These are phyloP conservation scores for Trichoderma brevicompactum DNA, from an alignment of 2,329 filamentous ascomycete genomes.

Conservation along the genomic window DNA sequence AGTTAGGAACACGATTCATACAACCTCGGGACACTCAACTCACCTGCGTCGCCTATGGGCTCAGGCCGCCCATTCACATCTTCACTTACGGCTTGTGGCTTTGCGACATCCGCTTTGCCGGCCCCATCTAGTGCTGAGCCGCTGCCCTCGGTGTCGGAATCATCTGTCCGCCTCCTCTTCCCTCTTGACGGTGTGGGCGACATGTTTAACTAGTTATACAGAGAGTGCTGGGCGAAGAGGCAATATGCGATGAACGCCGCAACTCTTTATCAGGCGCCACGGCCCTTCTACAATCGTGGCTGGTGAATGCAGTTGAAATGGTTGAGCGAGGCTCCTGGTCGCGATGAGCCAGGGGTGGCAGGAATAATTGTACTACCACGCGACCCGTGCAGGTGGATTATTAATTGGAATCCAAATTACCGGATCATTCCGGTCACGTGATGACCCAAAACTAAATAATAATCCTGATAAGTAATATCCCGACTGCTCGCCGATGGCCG, in stretches of 20 bases:
- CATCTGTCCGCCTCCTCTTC: conserved; percentile 20
- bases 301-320: neutral
- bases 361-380: conserved; percentile 9
- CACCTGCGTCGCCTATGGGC: conserved; percentile 11
- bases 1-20: neutral
- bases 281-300: neutral
- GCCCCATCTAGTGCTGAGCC: neutral
- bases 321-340: neutral
- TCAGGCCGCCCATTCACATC: conserved; percentile 5
- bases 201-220: neutral
- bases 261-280: neutral
- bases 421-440: conserved; percentile 5
- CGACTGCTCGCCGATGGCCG: neutral
- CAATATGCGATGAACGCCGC: neutral
- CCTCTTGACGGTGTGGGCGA: neutral
- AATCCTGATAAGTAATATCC: conserved; percentile 13
- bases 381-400: conserved; percentile 11
- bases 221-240: neutral
- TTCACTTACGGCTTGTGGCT: neutral
- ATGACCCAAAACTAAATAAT: neutral
- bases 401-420: conserved; percentile 1
- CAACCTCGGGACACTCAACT: neutral
- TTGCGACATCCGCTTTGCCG: neutral
- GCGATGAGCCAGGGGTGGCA: neutral
- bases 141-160: conserved; percentile 15